phyloP scores from a whole-genome alignment of 169 alveolate genomes.

The Plasmodium reichenowi region DNA sequence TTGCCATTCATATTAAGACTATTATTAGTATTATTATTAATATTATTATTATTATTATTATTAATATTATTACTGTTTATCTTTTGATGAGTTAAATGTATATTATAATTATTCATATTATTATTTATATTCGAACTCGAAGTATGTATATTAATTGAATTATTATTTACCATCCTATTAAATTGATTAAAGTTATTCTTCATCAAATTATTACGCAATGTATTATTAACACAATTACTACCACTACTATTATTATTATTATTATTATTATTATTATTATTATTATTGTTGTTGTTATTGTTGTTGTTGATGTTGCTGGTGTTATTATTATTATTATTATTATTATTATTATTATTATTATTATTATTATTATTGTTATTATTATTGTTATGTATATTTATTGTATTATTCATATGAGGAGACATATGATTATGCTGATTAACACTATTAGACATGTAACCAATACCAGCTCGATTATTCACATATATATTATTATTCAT shows the following conservation, averaged over 20 bases:
- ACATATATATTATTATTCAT: conserved; percentile 4
- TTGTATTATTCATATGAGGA: conserved; percentile 3
- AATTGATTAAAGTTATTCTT: conserved; percentile 43
- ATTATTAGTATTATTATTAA: conserved; percentile 3
- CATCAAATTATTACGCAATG: conserved; percentile 19
- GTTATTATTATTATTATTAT: no score
- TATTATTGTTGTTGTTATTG: no score
- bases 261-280: no score
- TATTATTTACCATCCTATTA: conserved; percentile 20
- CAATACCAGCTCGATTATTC: conserved; percentile 8
- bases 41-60: conserved; percentile 15
- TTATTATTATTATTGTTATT: no score
- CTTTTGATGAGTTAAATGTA: conserved; percentile 28
- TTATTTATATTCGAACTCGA: conserved; percentile 6
- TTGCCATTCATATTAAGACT: neutral
- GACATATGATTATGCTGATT: conserved; percentile 6
- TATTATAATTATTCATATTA: conserved; percentile 23
- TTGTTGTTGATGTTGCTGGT: no score
- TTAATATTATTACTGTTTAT: conserved; percentile 13
- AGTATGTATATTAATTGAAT: conserved; percentile 13
- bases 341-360: no score
- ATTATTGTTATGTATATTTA: no score
- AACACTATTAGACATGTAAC: conserved; percentile 5
- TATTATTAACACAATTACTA: neutral
- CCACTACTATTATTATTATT: no score